Evolutionary conservation across 441 rosid species (phyloP).

Genomic region (Erodium texanum): DNA sequence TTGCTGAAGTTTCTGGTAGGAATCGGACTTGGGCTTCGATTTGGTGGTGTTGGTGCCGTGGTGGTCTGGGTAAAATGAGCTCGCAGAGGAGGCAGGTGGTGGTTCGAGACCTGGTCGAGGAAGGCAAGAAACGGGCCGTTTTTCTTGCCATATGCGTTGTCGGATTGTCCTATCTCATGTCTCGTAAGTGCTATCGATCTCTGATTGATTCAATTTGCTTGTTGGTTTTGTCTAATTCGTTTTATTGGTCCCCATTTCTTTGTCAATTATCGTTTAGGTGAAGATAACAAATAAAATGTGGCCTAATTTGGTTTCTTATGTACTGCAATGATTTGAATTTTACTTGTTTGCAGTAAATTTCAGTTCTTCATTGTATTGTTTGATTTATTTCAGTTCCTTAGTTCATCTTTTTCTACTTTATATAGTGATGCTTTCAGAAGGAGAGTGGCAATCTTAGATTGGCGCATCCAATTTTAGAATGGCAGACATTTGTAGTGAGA

Average conservation of each 20-base stretch:
- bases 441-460: background rate
- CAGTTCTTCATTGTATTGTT: background rate
- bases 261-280: background rate
- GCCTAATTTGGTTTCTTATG: background rate
- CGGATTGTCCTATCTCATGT: slow-evolving; percentile 90
- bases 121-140: slow-evolving; percentile 87
- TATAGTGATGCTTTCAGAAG: background rate
- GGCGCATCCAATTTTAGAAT: background rate
- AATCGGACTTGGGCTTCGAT: slow-evolving; percentile 5
- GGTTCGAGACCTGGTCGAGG: slow-evolving; percentile 76
- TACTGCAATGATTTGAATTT: background rate
- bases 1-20: slow-evolving; percentile 6
- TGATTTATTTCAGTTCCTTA: background rate
- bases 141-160: slow-evolving; percentile 75
- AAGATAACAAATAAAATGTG: too few species aligned
- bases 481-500: background rate
- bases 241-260: background rate
- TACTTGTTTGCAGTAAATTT: background rate
- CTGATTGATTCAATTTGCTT: slow-evolving; percentile 12
- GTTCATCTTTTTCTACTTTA: background rate
- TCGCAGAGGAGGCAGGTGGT: slow-evolving; percentile 47
- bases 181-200: slow-evolving; percentile 43
- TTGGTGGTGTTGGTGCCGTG: slow-evolving; percentile 1
- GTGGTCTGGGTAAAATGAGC: slow-evolving; percentile 38
- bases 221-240: background rate